Conservation (phyloP, 1,284 basidiomycete species). For the Cutaneotrichosporon arboriforme region DNA sequence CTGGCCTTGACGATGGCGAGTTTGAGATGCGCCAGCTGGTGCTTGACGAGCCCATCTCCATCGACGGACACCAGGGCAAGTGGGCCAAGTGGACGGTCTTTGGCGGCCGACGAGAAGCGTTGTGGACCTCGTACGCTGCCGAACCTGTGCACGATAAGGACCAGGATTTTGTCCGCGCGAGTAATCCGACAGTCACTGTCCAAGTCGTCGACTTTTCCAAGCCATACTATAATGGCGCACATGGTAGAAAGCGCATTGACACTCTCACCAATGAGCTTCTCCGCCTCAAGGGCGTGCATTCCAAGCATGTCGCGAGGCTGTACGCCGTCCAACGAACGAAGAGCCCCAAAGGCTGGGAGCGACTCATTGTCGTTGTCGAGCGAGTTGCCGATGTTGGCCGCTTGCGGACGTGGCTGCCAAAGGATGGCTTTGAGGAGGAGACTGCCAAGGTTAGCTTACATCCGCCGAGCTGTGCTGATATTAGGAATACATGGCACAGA, state of each 20-base stretch:
- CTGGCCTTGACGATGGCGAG: slow-evolving; percentile 34
- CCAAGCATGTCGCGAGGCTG: slow-evolving; percentile 31
- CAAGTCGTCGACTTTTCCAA: slow-evolving; percentile 45
- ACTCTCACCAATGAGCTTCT: slow-evolving; percentile 31
- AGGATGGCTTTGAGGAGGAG: slow-evolving; percentile 39
- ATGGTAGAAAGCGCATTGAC: slow-evolving; percentile 41
- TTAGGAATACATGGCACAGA: slow-evolving; percentile 41
- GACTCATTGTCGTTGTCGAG: slow-evolving; percentile 40
- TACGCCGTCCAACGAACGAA: slow-evolving; percentile 39
- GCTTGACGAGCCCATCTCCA: slow-evolving; percentile 31
- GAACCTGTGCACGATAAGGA: slow-evolving; percentile 47
- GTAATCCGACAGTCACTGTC: slow-evolving; percentile 31
- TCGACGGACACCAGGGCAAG: slow-evolving; percentile 33
- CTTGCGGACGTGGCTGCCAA: slow-evolving; percentile 36
- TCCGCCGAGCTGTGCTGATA: too few species aligned
- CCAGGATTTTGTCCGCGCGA: slow-evolving; percentile 53
- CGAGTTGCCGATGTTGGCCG: slow-evolving; percentile 33
- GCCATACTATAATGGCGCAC: slow-evolving; percentile 36
- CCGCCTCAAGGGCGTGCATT: slow-evolving; percentile 29
- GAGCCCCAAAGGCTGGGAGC: slow-evolving; percentile 43
- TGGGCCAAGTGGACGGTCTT: slow-evolving; percentile 40
- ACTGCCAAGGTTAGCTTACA: slow-evolving; percentile 30
- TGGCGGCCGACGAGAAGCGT: slow-evolving; percentile 33
- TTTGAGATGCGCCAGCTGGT: slow-evolving; percentile 34
- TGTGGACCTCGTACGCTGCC: slow-evolving; percentile 46